Evolutionary conservation across 2,329 filamentous ascomycete genomes (phyloP), one percentile per base, ranked within the genome.

Genomic region (Hymenoscyphus repandus): DNA sequence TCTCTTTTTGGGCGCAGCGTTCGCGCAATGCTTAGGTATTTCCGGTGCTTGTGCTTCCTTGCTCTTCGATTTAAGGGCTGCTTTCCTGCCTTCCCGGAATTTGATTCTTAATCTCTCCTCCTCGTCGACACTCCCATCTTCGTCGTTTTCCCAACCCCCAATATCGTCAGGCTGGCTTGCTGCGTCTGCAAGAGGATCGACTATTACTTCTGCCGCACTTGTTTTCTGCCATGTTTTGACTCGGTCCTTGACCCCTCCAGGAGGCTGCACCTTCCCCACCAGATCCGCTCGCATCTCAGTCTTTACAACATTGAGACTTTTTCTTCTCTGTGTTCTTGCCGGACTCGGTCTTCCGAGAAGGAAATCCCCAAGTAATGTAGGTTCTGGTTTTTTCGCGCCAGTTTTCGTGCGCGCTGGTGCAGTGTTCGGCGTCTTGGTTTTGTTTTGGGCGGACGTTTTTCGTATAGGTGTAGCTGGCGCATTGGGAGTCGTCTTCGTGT

Each of bases 171-270:
- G 78, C 58, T 81, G 79, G 30, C 74, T 79, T 18, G 5, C 77
- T 73, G 6, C 75, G 31, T 79, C 71, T 1, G 78, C 76, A 20
- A 78, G 70, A 1, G 76, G 75, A 49, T 77, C 72, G 2, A 72
- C 76, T 1, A 69, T 69, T 3, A 85, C 78, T 22, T 83, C 85
- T 5, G 79, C 78, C 32, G 85, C 86, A 62, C 86, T 89, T 58
- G 84, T 75, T 64, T 85, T 85, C 68, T 96, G 90, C 90, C 90
- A 96, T 69, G 85, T 79, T 60, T 84, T 85, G 47, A 96, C 88
- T 62, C 90, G 83, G 58, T 88, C 86, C 55, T 80, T 80, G 43
- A 95, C 86, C n/a, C 80, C 80, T 3, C 79, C 78, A 0, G 81
- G 86, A 63, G 72, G 79, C 69, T 73, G 83, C 59, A 81, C 74